phyloP scores from a whole-genome alignment of 2,329 filamentous ascomycete species.

The Monosporascus sp. region DNA sequence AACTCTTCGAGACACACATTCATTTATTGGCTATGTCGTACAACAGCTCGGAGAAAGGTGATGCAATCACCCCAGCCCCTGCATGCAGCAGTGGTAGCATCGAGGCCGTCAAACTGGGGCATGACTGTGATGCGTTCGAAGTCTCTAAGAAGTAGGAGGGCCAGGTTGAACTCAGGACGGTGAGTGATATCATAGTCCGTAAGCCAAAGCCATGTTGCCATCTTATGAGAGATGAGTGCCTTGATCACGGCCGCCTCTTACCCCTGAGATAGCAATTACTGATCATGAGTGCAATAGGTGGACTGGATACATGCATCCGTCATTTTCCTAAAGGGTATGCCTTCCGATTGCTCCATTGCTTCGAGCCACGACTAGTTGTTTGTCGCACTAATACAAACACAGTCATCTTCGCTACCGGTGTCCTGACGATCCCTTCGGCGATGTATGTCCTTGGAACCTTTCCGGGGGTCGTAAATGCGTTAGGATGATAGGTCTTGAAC shows the following conservation, averaged over 20 bases:
- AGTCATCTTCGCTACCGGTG: conserved; percentile 39
- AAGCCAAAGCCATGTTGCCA: too few relatives aligned
- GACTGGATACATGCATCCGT: conserved; percentile 42
- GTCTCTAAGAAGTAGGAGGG: conserved; percentile 40
- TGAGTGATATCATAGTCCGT: conserved; percentile 12
- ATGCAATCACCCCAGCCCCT: conserved; percentile 15
- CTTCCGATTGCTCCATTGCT: neutral
- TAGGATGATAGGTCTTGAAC: conserved; percentile 36
- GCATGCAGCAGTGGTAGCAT: conserved; percentile 16
- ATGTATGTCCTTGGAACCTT: conserved; percentile 38
- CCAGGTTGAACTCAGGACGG: conserved; percentile 43
- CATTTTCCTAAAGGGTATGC: conserved; percentile 39
- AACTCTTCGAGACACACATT: neutral
- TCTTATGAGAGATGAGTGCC: too few relatives aligned
- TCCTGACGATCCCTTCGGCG: conserved; percentile 36
- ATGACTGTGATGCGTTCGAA: conserved; percentile 29
- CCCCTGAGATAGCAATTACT: neutral
- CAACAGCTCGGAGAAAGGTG: conserved; percentile 4
- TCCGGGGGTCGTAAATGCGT: conserved; percentile 37
- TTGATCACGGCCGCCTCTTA: neutral
- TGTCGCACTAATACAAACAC: neutral
- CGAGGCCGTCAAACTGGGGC: conserved; percentile 17
- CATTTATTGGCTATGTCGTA: neutral
- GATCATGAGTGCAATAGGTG: neutral
- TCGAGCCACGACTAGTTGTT: neutral